Percentiles rank a stretch among this genome's conserved stretches.
phyloP scores from a whole-genome alignment of 2,329 filamentous ascomycete genomes.

The Diaporthe sp. region DNA sequence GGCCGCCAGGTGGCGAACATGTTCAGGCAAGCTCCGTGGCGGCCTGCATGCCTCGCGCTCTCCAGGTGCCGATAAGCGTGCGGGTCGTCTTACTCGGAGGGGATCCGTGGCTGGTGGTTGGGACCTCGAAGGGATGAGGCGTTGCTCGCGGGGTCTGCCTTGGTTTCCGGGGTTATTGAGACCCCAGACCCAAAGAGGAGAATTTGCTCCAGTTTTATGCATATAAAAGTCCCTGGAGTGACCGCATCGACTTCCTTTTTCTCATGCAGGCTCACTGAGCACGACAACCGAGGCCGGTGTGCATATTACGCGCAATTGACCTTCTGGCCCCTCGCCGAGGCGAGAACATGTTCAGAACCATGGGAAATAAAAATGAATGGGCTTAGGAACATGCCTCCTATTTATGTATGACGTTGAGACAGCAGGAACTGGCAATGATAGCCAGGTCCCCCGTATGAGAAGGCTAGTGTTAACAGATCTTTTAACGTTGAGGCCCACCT shows the following conservation, averaged over 20 bases:
- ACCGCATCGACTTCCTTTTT: slow-evolving; percentile 9
- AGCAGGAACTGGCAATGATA: background rate
- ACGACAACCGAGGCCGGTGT: background rate
- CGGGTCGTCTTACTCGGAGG: background rate
- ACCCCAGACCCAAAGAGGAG: background rate
- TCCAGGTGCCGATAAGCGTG: background rate
- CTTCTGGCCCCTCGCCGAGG: background rate
- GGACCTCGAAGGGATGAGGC: background rate
- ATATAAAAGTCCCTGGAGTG: slow-evolving; percentile 21
- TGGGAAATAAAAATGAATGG: no score
- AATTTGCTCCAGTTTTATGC: background rate
- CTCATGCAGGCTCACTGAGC: background rate
- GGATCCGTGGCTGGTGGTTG: slow-evolving; percentile 5
- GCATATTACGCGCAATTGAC: background rate
- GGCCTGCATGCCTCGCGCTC: background rate
- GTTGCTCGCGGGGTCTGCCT: background rate
- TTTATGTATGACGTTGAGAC: background rate
- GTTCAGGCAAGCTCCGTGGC: background rate
- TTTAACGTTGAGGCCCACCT: background rate
- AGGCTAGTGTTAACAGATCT: background rate
- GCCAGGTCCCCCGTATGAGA: background rate
- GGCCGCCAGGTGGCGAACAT: background rate
- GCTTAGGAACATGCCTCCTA: background rate
- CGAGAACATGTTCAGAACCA: background rate
- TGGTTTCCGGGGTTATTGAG: background rate